A percentile compares a stretch with the other conserved stretches of the same genome.
phyloP scores from a whole-genome alignment of 805 yeast genomes.

The Candida succiphila region DNA sequence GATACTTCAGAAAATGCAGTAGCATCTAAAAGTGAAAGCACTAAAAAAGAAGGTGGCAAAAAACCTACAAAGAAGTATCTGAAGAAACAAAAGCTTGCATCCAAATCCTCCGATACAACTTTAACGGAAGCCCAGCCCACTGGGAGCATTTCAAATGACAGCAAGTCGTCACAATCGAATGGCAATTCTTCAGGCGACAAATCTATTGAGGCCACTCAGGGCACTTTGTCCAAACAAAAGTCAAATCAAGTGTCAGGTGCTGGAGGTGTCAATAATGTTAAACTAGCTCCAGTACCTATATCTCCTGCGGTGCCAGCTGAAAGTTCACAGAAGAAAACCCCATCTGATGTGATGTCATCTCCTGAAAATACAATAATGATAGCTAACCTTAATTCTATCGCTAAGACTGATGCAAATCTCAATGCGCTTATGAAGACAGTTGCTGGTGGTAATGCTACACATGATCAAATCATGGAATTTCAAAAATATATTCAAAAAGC shows the following conservation, averaged over 20 bases:
- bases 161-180: no score
- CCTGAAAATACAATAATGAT: conserved; percentile 75
- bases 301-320: conserved; percentile 2
- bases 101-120: not conserved
- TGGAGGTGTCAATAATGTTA: no score
- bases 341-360: conserved; percentile 24
- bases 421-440: conserved; percentile 73
- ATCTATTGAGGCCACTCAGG: no score
- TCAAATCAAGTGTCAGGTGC: not conserved
- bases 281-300: not conserved
- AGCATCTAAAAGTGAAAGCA: not conserved
- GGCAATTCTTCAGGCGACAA: no score
- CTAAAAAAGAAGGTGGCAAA: not conserved
- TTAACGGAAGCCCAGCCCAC: not conserved
- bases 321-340: conserved; percentile 10
- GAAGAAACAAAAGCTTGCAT: not conserved
- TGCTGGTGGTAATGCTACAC: conserved; percentile 71
- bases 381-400: conserved; percentile 73
- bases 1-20: not conserved
- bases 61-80: not conserved
- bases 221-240: not conserved
- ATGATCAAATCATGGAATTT: conserved; percentile 64
- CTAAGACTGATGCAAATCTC: conserved; percentile 58
- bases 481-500: conserved; percentile 78
- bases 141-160: no score